Evolutionary conservation across 2,329 filamentous ascomycete species (phyloP).

Genomic region (Xylaria sp.): DNA sequence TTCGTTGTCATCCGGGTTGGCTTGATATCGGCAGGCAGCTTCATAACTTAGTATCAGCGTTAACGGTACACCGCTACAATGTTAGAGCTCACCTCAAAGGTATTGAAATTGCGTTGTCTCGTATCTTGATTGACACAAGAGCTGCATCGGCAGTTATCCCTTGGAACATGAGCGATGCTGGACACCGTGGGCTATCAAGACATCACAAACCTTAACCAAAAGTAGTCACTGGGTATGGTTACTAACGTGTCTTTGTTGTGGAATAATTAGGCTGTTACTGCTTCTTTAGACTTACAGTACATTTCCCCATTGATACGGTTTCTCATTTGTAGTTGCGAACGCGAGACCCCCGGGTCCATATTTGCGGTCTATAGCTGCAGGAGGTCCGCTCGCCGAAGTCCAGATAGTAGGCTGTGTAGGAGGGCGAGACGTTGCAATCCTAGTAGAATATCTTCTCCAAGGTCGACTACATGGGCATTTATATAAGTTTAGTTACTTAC

Average conservation of each 20-base stretch:
- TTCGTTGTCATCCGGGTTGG: conserved; percentile 48
- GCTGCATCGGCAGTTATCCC: conserved; percentile 77
- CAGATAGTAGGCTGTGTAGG: background rate
- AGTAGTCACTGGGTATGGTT: conserved; percentile 48
- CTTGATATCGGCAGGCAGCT: conserved; percentile 60
- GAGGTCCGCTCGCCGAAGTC: conserved; percentile 8
- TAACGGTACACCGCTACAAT: background rate
- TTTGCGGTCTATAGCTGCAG: background rate
- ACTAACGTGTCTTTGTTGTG: background rate
- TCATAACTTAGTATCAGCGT: conserved; percentile 25
- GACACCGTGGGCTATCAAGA: background rate
- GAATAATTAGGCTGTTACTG: background rate
- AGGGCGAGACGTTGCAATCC: background rate
- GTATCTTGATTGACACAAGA: conserved; percentile 76
- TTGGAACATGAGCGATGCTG: conserved; percentile 46
- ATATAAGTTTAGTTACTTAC: background rate
- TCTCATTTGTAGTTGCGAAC: conserved; percentile 22
- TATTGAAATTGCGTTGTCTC: conserved; percentile 74
- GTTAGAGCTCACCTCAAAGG: conserved; percentile 63
- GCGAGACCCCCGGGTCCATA: conserved; percentile 4
- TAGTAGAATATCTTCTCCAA: conserved; percentile 7
- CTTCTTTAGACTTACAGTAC: conserved; percentile 22
- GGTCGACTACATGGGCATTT: conserved; percentile 15
- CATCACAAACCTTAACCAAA: conserved; percentile 52
- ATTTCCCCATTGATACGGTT: conserved; percentile 18